A percentile compares a stretch with the other conserved stretches of the same genome.
phyloP scores from a whole-genome alignment of 148 eudicot species.

The Rhododendron ferrugineum region DNA sequence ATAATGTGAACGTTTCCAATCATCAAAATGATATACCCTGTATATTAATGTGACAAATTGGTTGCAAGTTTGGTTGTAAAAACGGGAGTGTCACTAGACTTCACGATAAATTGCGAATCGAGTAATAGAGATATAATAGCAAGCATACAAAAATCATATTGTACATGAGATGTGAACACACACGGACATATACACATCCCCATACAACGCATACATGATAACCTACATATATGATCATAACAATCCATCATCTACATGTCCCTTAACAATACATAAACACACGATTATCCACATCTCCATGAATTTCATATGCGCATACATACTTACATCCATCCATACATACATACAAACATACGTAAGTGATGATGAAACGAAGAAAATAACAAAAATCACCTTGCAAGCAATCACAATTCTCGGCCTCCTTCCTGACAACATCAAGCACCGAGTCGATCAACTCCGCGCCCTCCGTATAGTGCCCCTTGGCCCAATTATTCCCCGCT shows the following conservation, averaged over 20 bases:
- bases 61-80: background rate
- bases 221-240: too few relatives aligned
- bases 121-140: background rate
- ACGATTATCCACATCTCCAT: background rate
- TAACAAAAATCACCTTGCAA: slow-evolving; percentile 48
- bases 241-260: background rate
- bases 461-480: slow-evolving; percentile 77
- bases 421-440: slow-evolving; percentile 82
- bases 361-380: background rate
- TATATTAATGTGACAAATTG: too few relatives aligned
- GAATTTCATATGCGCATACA: background rate
- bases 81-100: too few relatives aligned
- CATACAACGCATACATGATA: too few relatives aligned
- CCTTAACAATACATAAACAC: background rate
- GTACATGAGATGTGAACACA: background rate
- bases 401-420: slow-evolving; percentile 79
- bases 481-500: slow-evolving; percentile 84
- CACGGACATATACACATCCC: too few relatives aligned
- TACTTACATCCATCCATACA: background rate
- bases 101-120: background rate
- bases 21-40: too few relatives aligned
- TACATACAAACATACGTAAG: background rate
- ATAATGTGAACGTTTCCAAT: too few relatives aligned
- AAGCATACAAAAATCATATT: background rate
- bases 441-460: slow-evolving; percentile 80